These are phyloP conservation scores for Sphagnum tenellum DNA, from an alignment of 225 moss, liverwort and hornwort genomes.

Conservation along the genomic window DNA sequence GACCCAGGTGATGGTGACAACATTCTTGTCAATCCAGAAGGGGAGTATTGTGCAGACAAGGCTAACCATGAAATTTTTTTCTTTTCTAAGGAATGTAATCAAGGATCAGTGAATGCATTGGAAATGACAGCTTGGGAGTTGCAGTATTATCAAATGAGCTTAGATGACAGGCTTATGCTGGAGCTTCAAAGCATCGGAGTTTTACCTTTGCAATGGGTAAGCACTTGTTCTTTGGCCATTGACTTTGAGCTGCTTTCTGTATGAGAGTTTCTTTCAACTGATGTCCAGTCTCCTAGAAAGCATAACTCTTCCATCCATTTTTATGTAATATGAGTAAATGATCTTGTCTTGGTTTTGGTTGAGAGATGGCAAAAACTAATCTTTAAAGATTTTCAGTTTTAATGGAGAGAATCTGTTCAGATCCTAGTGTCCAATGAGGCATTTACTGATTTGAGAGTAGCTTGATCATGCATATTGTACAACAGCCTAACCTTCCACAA, in stretches of 20 bases:
- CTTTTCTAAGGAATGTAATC: not conserved
- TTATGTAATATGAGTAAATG: too few species aligned
- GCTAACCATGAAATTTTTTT: too few species aligned
- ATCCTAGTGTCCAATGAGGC: too few species aligned
- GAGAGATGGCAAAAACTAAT: too few species aligned
- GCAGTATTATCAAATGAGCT: slow-evolving; percentile 68
- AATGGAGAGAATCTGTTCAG: too few species aligned
- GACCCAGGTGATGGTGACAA: slow-evolving; percentile 60
- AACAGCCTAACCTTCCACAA: slow-evolving; percentile 54
- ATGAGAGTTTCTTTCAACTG: too few species aligned
- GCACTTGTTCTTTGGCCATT: slow-evolving; percentile 1
- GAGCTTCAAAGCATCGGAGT: slow-evolving; percentile 79
- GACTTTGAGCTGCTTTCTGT: too few species aligned
- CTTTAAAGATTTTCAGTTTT: too few species aligned
- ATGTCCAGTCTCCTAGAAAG: too few species aligned
- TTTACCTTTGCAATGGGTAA: slow-evolving; percentile 58
- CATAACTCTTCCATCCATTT: too few species aligned
- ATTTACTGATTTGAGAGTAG: too few species aligned
- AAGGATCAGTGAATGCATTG: slow-evolving; percentile 16
- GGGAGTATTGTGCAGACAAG: slow-evolving; percentile 3
- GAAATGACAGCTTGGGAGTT: slow-evolving; percentile 72
- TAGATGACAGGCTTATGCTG: slow-evolving; percentile 70
- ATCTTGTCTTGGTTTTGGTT: too few species aligned
- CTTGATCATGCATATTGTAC: not conserved
- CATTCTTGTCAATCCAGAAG: slow-evolving; percentile 31